phyloP scores from a whole-genome alignment of 1,284 basidiomycete species.

The Stereum hirsutum region DNA sequence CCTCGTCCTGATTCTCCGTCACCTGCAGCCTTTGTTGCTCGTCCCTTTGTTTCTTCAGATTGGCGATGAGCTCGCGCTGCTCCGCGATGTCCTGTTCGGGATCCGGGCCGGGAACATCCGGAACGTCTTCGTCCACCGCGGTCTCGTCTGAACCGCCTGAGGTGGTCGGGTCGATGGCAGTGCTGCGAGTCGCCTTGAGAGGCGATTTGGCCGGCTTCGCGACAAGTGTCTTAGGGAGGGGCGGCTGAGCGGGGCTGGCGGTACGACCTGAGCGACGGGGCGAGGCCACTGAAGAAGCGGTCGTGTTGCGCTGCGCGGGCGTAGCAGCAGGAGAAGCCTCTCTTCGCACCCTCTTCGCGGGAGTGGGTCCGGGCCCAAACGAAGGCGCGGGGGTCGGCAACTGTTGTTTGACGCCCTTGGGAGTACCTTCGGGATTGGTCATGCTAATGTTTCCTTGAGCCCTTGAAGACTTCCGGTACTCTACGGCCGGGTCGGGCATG shows the following conservation, averaged over 20 bases:
- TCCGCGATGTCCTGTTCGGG: slow-evolving; percentile 62
- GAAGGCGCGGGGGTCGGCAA: slow-evolving; percentile 19
- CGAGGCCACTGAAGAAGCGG: slow-evolving; percentile 5
- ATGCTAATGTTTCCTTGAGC: too few relatives aligned
- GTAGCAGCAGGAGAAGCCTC: slow-evolving; percentile 34
- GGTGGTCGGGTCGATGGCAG: slow-evolving; percentile 28
- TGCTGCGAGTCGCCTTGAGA: slow-evolving; percentile 20
- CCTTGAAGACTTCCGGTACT: slow-evolving; percentile 57
- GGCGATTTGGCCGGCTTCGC: slow-evolving; percentile 25
- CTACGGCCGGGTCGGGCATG: slow-evolving; percentile 65
- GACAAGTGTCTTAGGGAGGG: slow-evolving; percentile 17
- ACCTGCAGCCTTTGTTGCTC: slow-evolving; percentile 13
- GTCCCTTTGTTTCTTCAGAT: slow-evolving; percentile 40
- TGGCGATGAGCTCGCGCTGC: slow-evolving; percentile 60
- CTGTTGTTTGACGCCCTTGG: slow-evolving; percentile 22
- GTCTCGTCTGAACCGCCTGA: slow-evolving; percentile 53
- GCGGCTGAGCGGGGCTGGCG: slow-evolving; percentile 21
- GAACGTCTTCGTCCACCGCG: slow-evolving; percentile 47
- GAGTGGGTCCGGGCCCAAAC: slow-evolving; percentile 21
- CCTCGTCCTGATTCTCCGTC: slow-evolving; percentile 20
- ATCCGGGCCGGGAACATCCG: slow-evolving; percentile 49
- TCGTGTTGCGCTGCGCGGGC: slow-evolving; percentile 9
- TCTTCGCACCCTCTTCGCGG: slow-evolving; percentile 58
- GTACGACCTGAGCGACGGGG: slow-evolving; percentile 43
- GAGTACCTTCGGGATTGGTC: slow-evolving; percentile 18